Conservation (phyloP, 768 basidiomycete genomes). For the Cyclocybe cylindracea region DNA sequence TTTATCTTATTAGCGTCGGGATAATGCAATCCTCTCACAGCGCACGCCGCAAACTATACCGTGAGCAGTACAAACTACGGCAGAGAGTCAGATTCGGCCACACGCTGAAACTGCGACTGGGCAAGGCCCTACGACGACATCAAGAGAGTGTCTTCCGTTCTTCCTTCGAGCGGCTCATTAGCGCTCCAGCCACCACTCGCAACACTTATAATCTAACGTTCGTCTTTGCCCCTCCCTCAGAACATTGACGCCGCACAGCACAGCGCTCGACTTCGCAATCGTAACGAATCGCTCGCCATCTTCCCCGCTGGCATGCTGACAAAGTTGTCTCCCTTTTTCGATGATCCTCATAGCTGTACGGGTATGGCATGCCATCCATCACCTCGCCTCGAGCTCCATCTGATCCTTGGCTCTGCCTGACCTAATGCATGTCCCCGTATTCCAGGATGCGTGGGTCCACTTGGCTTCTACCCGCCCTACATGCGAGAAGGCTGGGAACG, state of each 20-base stretch:
- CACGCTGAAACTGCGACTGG: slow-evolving; percentile 78
- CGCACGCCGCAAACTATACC: slow-evolving; percentile 64
- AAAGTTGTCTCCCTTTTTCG: slow-evolving; percentile 16
- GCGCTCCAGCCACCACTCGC: slow-evolving; percentile 22
- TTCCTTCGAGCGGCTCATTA: slow-evolving; percentile 38
- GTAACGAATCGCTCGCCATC: slow-evolving; percentile 31
- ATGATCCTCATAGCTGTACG: slow-evolving; percentile 47
- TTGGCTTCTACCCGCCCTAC: slow-evolving; percentile 68
- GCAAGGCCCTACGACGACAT: slow-evolving; percentile 68
- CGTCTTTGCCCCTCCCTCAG: slow-evolving; percentile 32
- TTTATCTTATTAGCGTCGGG: slow-evolving; percentile 51
- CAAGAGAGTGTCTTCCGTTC: slow-evolving; percentile 56
- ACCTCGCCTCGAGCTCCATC: slow-evolving; percentile 12
- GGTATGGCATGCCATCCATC: slow-evolving; percentile 41
- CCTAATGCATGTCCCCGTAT: slow-evolving; percentile 6
- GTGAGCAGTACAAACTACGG: slow-evolving; percentile 62
- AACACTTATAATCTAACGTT: background rate
- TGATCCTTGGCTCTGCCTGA: slow-evolving; percentile 5
- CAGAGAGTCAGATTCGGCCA: slow-evolving; percentile 77
- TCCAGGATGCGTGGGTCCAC: slow-evolving; percentile 65
- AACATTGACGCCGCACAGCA: slow-evolving; percentile 70
- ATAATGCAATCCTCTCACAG: slow-evolving; percentile 72
- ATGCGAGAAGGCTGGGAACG: slow-evolving; percentile 56
- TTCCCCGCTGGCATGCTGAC: slow-evolving; percentile 6
- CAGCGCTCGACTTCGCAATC: slow-evolving; percentile 70